These are phyloP conservation scores for Keithomyces neogunnii DNA, from an alignment of 2,329 filamentous ascomycete genomes.

Conservation along the genomic window DNA sequence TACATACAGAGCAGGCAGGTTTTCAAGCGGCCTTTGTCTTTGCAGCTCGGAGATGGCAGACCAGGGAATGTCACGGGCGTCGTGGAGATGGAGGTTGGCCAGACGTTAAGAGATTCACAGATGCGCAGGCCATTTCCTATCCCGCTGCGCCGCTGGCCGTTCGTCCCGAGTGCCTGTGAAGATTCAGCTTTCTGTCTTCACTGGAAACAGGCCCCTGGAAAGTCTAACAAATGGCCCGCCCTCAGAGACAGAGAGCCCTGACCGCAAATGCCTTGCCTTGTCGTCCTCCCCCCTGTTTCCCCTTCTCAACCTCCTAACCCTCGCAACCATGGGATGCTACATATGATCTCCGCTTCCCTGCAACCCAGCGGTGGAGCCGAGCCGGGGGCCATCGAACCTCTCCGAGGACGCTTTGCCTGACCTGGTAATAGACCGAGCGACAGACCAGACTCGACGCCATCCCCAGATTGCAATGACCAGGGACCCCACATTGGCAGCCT, in stretches of 20 bases:
- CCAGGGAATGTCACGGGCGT: too few relatives aligned
- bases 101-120: too few relatives aligned
- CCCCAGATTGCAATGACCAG: constrained; percentile 6
- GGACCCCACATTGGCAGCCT: constrained; percentile 4
- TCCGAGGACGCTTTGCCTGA: constrained; percentile 2
- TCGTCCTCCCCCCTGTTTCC: too few relatives aligned
- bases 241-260: background rate
- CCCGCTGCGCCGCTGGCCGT: background rate
- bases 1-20: too few relatives aligned
- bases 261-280: background rate
- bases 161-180: too few relatives aligned
- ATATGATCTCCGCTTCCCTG: constrained; percentile 5
- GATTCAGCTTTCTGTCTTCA: too few relatives aligned
- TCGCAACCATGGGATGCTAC: background rate
- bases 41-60: too few relatives aligned
- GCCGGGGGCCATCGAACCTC: background rate
- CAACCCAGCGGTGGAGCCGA: constrained; percentile 1
- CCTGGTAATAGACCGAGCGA: constrained; percentile 5
- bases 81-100: too few relatives aligned
- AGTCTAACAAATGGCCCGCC: background rate
- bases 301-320: background rate
- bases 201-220: background rate
- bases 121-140: background rate
- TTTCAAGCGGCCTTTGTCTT: too few relatives aligned
- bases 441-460: constrained; percentile 1